A percentile compares a stretch with the other conserved stretches of the same genome.
Conservation (phyloP, 139 green algal species). For the Volvox reticuliferus region DNA sequence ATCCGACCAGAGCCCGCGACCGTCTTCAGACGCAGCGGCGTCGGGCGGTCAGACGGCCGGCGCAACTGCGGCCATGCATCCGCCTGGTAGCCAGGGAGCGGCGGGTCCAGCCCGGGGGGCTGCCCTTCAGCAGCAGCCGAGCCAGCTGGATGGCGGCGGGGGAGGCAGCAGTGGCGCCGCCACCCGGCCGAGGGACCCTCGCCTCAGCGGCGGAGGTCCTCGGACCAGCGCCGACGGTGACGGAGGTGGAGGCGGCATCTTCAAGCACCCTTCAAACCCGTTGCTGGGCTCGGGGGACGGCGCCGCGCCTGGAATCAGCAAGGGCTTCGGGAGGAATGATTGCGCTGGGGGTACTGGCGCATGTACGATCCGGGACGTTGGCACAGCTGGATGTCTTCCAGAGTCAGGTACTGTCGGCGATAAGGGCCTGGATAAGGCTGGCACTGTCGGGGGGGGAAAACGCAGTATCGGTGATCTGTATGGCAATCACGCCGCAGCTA, state of each 20-base stretch:
- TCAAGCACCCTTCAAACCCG: neutral
- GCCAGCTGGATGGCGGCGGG: neutral
- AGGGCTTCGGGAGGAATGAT: too few relatives aligned
- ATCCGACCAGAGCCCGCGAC: constrained; percentile 12
- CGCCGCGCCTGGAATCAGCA: neutral
- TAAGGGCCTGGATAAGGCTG: neutral
- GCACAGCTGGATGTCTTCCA: neutral
- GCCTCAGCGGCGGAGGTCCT: neutral
- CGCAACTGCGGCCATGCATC: neutral
- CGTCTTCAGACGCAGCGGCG: neutral
- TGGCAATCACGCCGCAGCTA: neutral
- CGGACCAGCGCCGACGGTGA: constrained; percentile 21
- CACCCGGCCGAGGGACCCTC: neutral
- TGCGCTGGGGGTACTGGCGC: neutral
- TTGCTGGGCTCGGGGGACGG: neutral
- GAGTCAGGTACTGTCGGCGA: neutral
- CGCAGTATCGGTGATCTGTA: constrained; percentile 28
- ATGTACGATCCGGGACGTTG: neutral
- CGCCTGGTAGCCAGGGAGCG: neutral
- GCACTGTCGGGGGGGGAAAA: neutral
- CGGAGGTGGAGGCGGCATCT: neutral
- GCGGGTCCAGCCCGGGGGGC: neutral
- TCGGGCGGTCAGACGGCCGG: neutral
- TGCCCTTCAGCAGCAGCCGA: neutral
- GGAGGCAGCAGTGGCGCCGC: neutral